Evolutionary conservation across 2,329 filamentous ascomycete genomes (phyloP), one percentile per base, ranked within the genome.

Genomic region (Aspergillus sp.): DNA sequence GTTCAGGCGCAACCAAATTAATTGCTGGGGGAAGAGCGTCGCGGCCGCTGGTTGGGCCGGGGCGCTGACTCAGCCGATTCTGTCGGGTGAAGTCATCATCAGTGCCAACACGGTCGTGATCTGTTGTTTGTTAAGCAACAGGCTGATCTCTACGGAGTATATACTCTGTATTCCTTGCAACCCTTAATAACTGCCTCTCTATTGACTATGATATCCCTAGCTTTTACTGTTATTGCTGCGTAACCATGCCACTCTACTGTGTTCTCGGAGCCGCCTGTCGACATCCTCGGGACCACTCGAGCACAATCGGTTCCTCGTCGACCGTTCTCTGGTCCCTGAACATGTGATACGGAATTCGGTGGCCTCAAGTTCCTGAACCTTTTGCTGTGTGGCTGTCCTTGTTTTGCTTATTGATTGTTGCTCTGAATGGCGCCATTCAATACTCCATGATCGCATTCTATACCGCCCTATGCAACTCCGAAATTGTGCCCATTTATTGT

Each of bases 71-170:
- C 65, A 67, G 62, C 64, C 33, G 55, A 62, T 71, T 68, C 71
- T 65, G 70, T 73, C 70, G 72, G 70, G 71, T 73, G 71, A 73
- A 71, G 66, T 71, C 67, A 70, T 66, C 57, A 60, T 37, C 21
- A 39, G 17, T 40, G 41, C 24, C 33, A 40, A 17, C 35, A 15
- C 8, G 47, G 49, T 48, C 17, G 55, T 48, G 54, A 56, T 52
- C 41, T n/a, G 14, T 31, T 39, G 14, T 31, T 39, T n/a, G 5
- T 12, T 40, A n/a, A 12, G 15, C 23, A 50, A 52, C 15, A 19
- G n/a, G 14, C 15, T n/a, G 14, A 17, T 46, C 14, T 31, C 39
- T 33, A n/a, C 17, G 12, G 39, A 43, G 27, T 31, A 31, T 11
- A 9, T 31, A 9, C 27, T 31, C 9, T 31, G 27, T 31, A 21